Evolutionary conservation across 179 eudicot genomes (phyloP).

Genomic region (Sideroxylon spinosum): DNA sequence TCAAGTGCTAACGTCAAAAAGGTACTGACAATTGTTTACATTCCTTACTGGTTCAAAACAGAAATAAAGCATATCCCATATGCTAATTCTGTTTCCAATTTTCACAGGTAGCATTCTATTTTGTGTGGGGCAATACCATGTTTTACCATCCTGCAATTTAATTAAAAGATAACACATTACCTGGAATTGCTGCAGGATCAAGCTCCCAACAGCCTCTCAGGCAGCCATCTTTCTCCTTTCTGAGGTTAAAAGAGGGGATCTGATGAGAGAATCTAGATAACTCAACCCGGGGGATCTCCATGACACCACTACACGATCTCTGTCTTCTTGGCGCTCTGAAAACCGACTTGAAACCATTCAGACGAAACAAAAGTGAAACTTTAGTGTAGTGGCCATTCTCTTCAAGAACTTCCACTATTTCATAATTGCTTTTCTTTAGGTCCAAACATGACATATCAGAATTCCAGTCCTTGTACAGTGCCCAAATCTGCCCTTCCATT

Average conservation of each 20-base stretch:
- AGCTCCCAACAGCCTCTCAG: constrained; percentile 20
- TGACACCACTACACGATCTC: constrained; percentile 1
- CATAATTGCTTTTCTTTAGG: constrained; percentile 5
- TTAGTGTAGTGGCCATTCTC: not conserved
- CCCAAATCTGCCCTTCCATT: constrained; percentile 24
- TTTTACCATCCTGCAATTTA: not conserved
- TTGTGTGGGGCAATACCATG: no score
- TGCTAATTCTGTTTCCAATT: not conserved
- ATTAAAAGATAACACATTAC: constrained; percentile 9
- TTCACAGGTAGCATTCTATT: not conserved
- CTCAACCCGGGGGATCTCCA: constrained; percentile 20
- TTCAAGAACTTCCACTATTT: constrained; percentile 22
- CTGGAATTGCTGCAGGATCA: constrained; percentile 18
- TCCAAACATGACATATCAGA: constrained; percentile 6
- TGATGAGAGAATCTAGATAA: constrained; percentile 21
- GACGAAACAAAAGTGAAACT: constrained; percentile 11
- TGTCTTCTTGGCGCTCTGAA: constrained; percentile 15
- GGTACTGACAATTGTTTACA: not conserved
- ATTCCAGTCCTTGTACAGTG: constrained; percentile 18
- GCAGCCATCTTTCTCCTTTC: constrained; percentile 12
- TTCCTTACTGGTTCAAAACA: not conserved
- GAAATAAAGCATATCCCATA: not conserved
- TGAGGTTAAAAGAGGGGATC: constrained; percentile 18
- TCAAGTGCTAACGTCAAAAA: not conserved
- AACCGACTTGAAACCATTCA: constrained; percentile 21